Percentiles rank a stretch among this genome's conserved stretches.
Evolutionary conservation across 768 basidiomycete genomes (phyloP).

Genomic region (Russula ochroleuca): DNA sequence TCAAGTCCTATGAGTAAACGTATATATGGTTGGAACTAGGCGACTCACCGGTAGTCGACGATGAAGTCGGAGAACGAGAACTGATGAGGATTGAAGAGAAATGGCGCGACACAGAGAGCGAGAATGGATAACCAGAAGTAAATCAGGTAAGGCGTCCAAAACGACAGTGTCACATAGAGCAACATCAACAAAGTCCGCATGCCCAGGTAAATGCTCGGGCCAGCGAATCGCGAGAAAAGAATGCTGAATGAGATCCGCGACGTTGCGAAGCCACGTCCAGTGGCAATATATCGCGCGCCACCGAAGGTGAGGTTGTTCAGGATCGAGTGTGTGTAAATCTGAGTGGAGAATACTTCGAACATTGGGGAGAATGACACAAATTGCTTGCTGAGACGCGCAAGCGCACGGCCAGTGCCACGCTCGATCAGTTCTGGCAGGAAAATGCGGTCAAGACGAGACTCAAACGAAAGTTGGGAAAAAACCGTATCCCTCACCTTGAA

Average conservation of each 20-base stretch:
- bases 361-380: constrained; percentile 91
- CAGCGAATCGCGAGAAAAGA: constrained; percentile 96
- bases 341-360: constrained; percentile 97
- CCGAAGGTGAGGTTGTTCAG: constrained; percentile 95
- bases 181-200: constrained; percentile 90
- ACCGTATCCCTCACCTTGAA: constrained; percentile 63
- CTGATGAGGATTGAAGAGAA: constrained; percentile 99
- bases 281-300: constrained; percentile 97
- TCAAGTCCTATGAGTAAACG: neutral
- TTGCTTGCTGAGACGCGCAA: constrained; percentile 89
- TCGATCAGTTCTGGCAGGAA: constrained; percentile 77
- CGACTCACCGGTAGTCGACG: constrained; percentile 80
- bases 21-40: neutral
- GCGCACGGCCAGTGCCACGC: constrained; percentile 87
- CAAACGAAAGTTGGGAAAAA: neutral
- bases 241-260: constrained; percentile 92
- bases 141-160: constrained; percentile 89
- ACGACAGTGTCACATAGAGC: constrained; percentile 86
- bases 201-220: constrained; percentile 96
- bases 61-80: constrained; percentile 96
- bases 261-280: constrained; percentile 97
- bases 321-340: constrained; percentile 98
- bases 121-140: constrained; percentile 98
- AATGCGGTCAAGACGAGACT: constrained; percentile 22
- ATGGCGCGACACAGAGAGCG: constrained; percentile 89